A percentile compares a stretch with the other conserved stretches of the same genome.
phyloP scores from a whole-genome alignment of 2,329 filamentous ascomycete species.

The Pseudogymnoascus verrucosus region DNA sequence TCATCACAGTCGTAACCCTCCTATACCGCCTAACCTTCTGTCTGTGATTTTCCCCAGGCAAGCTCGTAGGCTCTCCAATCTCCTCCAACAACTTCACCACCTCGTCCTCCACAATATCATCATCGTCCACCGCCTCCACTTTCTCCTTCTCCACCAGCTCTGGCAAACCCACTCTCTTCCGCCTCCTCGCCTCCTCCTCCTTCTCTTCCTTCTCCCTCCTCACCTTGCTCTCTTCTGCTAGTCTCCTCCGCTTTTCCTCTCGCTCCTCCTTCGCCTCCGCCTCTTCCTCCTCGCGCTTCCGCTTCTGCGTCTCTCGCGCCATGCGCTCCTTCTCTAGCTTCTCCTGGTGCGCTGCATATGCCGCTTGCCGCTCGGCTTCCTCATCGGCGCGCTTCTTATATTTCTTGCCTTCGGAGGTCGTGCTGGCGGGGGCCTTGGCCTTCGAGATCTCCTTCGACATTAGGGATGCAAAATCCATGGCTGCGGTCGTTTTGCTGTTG shows the following conservation, averaged over 20 bases:
- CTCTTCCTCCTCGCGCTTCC: conserved; percentile 82
- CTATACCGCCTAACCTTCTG: conserved; percentile 64
- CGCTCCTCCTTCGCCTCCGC: conserved; percentile 58
- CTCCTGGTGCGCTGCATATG: conserved; percentile 76
- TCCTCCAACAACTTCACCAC: conserved; percentile 59
- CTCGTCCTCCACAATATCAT: conserved; percentile 65
- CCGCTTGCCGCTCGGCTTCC: conserved; percentile 71
- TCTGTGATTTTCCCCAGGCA: conserved; percentile 77
- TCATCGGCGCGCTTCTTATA: conserved; percentile 79
- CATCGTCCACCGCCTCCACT: conserved; percentile 38
- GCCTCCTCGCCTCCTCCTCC: conserved; percentile 61
- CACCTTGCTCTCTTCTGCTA: conserved; percentile 72
- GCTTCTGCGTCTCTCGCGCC: conserved; percentile 66
- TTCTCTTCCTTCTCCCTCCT: conserved; percentile 65
- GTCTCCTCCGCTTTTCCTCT: conserved; percentile 71
- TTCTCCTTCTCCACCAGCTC: conserved; percentile 52
- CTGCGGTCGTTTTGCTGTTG: conserved; percentile 19
- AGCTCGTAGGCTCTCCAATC: conserved; percentile 60
- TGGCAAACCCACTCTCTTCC: conserved; percentile 73
- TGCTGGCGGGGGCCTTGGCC: conserved; percentile 42
- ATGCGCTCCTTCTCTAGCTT: conserved; percentile 63
- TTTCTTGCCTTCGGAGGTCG: conserved; percentile 49
- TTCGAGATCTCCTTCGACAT: conserved; percentile 92
- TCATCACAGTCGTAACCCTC: conserved; percentile 52
- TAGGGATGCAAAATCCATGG: conserved; percentile 90